These are phyloP conservation scores for Mycena rosella DNA, from an alignment of 768 basidiomycete genomes.

Conservation along the genomic window DNA sequence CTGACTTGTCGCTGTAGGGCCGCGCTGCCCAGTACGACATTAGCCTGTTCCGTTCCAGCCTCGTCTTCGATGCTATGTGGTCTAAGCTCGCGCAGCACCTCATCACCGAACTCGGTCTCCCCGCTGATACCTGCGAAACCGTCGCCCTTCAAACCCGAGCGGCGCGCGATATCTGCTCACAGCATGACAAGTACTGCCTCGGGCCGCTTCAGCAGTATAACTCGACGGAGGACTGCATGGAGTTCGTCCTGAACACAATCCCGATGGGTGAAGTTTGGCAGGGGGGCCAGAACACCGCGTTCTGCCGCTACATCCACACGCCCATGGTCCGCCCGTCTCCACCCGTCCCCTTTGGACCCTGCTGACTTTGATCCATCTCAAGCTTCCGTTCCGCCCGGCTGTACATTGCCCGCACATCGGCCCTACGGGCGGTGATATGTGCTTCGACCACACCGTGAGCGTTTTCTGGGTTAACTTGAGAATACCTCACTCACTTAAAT, in stretches of 20 bases:
- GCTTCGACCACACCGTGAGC: conserved; percentile 6
- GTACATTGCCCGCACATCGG: conserved; percentile 23
- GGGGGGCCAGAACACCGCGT: conserved; percentile 17
- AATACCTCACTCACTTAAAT: neutral
- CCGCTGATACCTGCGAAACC: neutral
- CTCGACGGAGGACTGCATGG: neutral
- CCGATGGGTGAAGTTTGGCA: conserved; percentile 20
- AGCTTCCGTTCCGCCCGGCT: conserved; percentile 8
- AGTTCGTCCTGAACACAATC: neutral
- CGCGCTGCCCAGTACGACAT: too few relatives aligned
- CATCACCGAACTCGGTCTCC: conserved; percentile 6
- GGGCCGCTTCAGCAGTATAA: conserved; percentile 11
- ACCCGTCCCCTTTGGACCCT: too few relatives aligned
- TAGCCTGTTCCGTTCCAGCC: neutral
- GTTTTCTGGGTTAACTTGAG: neutral
- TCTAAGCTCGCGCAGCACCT: conserved; percentile 7
- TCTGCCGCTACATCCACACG: conserved; percentile 20
- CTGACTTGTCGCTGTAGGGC: too few relatives aligned
- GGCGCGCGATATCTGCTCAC: conserved; percentile 9
- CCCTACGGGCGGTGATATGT: conserved; percentile 15
- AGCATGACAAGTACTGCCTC: conserved; percentile 3
- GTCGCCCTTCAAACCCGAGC: conserved; percentile 4
- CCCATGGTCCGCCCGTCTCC: conserved; percentile 14
- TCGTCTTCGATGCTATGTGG: neutral
- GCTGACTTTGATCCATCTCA: neutral